Base-by-base conservation (phyloP, 371 early-diverging fungal genomes). In the Mortierella sp. region DNA sequence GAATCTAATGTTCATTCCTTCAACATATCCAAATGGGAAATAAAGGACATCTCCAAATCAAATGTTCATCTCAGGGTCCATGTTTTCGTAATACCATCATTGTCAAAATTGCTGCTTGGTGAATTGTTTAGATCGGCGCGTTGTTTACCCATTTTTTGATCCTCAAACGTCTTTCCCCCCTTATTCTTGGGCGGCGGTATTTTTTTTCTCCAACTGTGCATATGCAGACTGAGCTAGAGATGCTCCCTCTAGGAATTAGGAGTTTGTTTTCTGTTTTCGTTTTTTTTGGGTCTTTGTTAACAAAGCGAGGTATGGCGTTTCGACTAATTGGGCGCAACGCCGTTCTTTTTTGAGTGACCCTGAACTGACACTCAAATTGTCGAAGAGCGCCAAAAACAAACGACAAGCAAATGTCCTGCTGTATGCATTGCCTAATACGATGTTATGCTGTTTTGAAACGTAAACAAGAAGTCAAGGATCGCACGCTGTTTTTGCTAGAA, bases 201-300 rank as follows among this genome's bases (percentile, higher is more conserved):
- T 16, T 31, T 55, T 55, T 14, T 29, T 31, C 55, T 2, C 31
- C 31, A 16, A 31, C 16, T 34, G 7, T 7, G 7, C 58, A 34
- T 13, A 31, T 19, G 58, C 34, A 6, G 31, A 16, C 34, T 58
- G 58, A 50, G 24, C 19, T 8, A 50, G 8, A 24, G 22, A 9
- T 24, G 11, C 24, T 8, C n/a, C 50, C 8, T 8, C 22, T 6
- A 47, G 22, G 22, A 50, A 58, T 58, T 31, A 55, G 31, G 34
- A 31, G 31, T 29, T 8, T 14, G 29, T 31, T 31, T 29, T 31
- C 24, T 50, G 16, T 47, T 47, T 47, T 8, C 22, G 14, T 55
- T 55, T 55, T 37, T n/a, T n/a, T n/a, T n/a, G n/a, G n/a, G n/a
- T n/a, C 58, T 19, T 58, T 31, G 19, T 58, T 58, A 58, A 58